Conservation (phyloP, 1,284 basidiomycete species). For the Macrocystidia cucumis region DNA sequence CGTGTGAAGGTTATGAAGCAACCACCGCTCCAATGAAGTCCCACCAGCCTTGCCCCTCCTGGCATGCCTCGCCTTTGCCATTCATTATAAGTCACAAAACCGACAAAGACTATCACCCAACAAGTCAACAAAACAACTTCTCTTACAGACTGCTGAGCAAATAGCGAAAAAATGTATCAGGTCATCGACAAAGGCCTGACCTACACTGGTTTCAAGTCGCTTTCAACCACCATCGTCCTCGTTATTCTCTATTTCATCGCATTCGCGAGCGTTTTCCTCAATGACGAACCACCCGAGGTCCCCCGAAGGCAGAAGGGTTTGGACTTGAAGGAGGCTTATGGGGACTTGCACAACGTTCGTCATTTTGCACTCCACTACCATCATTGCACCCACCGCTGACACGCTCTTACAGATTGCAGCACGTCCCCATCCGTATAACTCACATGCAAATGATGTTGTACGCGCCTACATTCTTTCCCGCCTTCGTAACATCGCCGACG, state of each 20-base stretch:
- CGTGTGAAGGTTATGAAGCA: no score
- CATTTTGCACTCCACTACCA: neutral
- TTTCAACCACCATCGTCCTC: conserved; percentile 44
- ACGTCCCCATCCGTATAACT: conserved; percentile 68
- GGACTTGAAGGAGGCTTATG: conserved; percentile 48
- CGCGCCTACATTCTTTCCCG: conserved; percentile 50
- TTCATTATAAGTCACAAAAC: no score
- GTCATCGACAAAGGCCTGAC: no score
- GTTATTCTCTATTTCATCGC: conserved; percentile 44
- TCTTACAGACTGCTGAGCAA: no score
- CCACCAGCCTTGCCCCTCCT: no score
- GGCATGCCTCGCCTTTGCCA: no score
- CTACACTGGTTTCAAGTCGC: no score
- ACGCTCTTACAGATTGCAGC: conserved; percentile 43
- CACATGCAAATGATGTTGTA: conserved; percentile 65
- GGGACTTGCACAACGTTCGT: conserved; percentile 51
- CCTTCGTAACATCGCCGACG: conserved; percentile 35
- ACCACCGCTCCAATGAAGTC: no score
- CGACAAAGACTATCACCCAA: no score
- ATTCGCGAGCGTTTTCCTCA: conserved; percentile 42
- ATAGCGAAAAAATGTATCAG: no score
- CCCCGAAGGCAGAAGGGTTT: conserved; percentile 42
- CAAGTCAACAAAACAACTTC: no score
- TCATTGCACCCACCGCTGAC: neutral
- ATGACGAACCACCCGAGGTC: conserved; percentile 44